phyloP scores from a whole-genome alignment of 1,284 basidiomycete genomes.

The Pseudozyma flocculosa region DNA sequence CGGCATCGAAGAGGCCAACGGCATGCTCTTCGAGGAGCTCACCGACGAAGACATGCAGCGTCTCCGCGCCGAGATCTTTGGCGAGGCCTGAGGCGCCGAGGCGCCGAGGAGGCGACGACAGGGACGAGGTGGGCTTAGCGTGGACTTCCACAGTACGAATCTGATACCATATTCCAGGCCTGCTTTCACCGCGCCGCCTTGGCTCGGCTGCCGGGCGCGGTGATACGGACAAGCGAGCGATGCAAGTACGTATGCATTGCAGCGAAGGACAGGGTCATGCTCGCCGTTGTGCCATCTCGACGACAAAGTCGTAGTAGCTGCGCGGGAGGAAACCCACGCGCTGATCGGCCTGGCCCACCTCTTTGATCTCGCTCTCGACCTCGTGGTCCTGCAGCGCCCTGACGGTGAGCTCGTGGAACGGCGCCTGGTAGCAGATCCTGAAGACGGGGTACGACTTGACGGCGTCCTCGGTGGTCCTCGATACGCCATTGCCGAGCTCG shows the following conservation, averaged over 20 bases:
- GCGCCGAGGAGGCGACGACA: too few relatives aligned
- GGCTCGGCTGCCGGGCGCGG: too few relatives aligned
- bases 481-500: constrained; percentile 9
- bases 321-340: constrained; percentile 37
- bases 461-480: constrained; percentile 1
- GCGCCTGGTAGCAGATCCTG: constrained; percentile 34
- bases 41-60: constrained; percentile 7
- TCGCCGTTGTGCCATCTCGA: constrained; percentile 2
- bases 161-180: too few relatives aligned
- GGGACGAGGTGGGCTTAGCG: too few relatives aligned
- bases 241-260: too few relatives aligned
- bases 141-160: too few relatives aligned
- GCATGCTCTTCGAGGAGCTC: constrained; percentile 22
- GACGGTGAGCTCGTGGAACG: constrained; percentile 26
- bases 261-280: too few relatives aligned
- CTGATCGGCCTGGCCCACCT: constrained; percentile 12
- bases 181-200: too few relatives aligned
- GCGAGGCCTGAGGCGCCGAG: background rate
- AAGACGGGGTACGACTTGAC: constrained; percentile 34
- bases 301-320: constrained; percentile 28
- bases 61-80: constrained; percentile 24
- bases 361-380: constrained; percentile 22
- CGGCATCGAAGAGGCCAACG: constrained; percentile 21
- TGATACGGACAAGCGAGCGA: too few relatives aligned
- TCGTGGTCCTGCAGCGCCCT: constrained; percentile 6